These are phyloP conservation scores for Avena sativa DNA, from an alignment of 176 grass and related monocot species.

Conservation along the genomic window DNA sequence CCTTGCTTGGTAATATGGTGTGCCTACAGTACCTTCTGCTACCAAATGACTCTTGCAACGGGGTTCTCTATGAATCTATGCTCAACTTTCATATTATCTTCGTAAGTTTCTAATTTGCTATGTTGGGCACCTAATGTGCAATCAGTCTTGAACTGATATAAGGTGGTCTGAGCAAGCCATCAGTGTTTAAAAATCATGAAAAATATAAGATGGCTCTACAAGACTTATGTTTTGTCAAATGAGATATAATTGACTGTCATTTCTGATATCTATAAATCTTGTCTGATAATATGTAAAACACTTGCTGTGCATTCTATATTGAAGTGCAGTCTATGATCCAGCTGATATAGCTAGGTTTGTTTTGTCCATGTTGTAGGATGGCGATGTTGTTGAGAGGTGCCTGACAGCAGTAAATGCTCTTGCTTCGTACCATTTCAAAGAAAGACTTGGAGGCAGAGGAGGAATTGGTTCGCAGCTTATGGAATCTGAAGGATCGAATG, in stretches of 20 bases:
- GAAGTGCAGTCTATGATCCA: conserved; percentile 19
- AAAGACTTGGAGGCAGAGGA: conserved; percentile 70
- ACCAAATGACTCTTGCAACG: conserved; percentile 21
- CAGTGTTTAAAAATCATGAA: neutral
- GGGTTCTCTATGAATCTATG: conserved; percentile 3
- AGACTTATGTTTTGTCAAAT: neutral
- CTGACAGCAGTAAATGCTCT: conserved; percentile 84
- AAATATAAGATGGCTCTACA: conserved; percentile 6
- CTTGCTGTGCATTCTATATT: neutral
- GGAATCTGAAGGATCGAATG: conserved; percentile 68
- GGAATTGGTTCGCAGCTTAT: conserved; percentile 64
- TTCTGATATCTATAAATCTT: conserved; percentile 30
- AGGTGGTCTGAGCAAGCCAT: conserved; percentile 23
- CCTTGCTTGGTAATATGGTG: conserved; percentile 26
- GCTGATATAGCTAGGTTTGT: conserved; percentile 38
- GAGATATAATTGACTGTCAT: conserved; percentile 1
- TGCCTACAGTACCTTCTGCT: conserved; percentile 11
- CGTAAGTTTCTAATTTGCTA: neutral
- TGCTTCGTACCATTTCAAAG: conserved; percentile 92
- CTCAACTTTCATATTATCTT: neutral
- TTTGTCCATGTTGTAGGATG: conserved; percentile 65
- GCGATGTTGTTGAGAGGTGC: conserved; percentile 92
- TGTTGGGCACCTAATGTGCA: neutral
- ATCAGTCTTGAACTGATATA: conserved; percentile 10
- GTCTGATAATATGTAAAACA: neutral